A percentile compares a stretch with the other conserved stretches of the same genome.
These are phyloP conservation scores for Vigna angularis DNA, from an alignment of 306 rosid species.

Conservation along the genomic window DNA sequence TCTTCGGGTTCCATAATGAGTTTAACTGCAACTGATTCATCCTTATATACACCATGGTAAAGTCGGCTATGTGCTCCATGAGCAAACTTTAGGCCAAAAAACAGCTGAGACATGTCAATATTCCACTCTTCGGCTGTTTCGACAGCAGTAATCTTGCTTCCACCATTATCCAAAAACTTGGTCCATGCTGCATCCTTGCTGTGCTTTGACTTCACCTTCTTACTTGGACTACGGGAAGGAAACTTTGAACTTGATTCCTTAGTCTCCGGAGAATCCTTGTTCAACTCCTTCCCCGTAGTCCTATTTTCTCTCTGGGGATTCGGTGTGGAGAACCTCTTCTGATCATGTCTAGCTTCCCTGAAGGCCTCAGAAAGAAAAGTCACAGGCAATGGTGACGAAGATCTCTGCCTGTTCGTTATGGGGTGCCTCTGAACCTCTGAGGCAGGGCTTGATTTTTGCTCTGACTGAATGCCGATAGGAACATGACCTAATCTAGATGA, in stretches of 20 bases:
- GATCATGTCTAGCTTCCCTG: slow-evolving; percentile 71
- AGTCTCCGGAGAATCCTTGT: slow-evolving; percentile 50
- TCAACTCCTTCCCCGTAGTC: slow-evolving; percentile 50
- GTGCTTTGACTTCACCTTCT: slow-evolving; percentile 47
- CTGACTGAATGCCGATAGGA: slow-evolving; percentile 49
- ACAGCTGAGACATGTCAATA: slow-evolving; percentile 80
- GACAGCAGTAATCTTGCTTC: slow-evolving; percentile 77
- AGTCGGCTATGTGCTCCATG: slow-evolving; percentile 97
- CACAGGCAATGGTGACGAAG: slow-evolving; percentile 75
- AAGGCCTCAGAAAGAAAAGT: slow-evolving; percentile 61
- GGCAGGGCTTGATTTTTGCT: slow-evolving; percentile 50
- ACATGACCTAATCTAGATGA: slow-evolving; percentile 52
- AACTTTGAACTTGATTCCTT: slow-evolving; percentile 46
- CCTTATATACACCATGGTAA: slow-evolving; percentile 86
- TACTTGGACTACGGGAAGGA: slow-evolving; percentile 47
- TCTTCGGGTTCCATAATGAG: slow-evolving; percentile 81
- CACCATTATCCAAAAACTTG: slow-evolving; percentile 71
- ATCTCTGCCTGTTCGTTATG: slow-evolving; percentile 64
- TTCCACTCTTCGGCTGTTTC: slow-evolving; percentile 79
- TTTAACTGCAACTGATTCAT: slow-evolving; percentile 82
- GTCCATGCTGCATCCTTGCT: slow-evolving; percentile 75
- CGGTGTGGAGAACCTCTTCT: slow-evolving; percentile 81
- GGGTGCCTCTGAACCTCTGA: slow-evolving; percentile 40
- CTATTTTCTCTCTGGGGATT: slow-evolving; percentile 60
- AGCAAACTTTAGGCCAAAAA: slow-evolving; percentile 88